Percentiles rank a stretch among this genome's conserved stretches.
These are phyloP conservation scores for Lactarius tabidus DNA, from an alignment of 768 basidiomycete genomes.

Conservation along the genomic window DNA sequence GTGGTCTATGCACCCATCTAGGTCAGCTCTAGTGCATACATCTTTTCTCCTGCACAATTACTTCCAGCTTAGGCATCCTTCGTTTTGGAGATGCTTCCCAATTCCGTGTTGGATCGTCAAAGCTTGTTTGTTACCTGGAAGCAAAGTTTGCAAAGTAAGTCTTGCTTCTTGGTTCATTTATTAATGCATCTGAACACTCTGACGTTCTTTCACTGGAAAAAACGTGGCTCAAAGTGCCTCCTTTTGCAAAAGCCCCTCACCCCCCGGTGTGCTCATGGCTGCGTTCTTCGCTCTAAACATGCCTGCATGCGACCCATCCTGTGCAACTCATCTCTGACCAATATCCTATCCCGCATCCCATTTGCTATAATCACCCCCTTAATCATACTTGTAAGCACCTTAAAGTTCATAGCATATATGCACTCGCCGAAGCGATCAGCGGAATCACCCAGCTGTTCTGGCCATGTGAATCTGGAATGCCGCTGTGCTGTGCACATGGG, in stretches of 20 bases:
- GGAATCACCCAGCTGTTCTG: too few species aligned
- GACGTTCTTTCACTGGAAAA: slow-evolving; percentile 59
- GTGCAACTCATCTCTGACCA: too few species aligned
- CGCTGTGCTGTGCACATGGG: too few species aligned
- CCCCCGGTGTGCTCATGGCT: slow-evolving; percentile 48
- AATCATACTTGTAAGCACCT: slow-evolving; percentile 46
- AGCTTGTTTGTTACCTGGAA: slow-evolving; percentile 81
- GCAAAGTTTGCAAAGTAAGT: slow-evolving; percentile 56
- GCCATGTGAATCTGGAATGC: too few species aligned
- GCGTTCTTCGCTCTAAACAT: slow-evolving; percentile 50
- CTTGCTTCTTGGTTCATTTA: neutral
- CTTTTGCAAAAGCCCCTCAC: slow-evolving; percentile 75
- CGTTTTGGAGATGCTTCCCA: slow-evolving; percentile 61
- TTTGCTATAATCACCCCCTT: too few species aligned
- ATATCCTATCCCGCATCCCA: too few species aligned
- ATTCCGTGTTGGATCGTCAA: slow-evolving; percentile 57
- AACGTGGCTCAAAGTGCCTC: slow-evolving; percentile 85
- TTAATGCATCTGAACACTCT: neutral
- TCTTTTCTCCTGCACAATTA: neutral
- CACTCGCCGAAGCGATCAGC: too few species aligned
- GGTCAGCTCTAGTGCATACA: slow-evolving; percentile 66
- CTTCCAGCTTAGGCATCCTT: slow-evolving; percentile 7
- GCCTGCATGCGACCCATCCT: too few species aligned
- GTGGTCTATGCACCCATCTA: too few species aligned
- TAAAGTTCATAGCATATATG: slow-evolving; percentile 66